Evolutionary conservation across 2,329 filamentous ascomycete genomes (phyloP).

Genomic region (Aspergillus arachidicola): DNA sequence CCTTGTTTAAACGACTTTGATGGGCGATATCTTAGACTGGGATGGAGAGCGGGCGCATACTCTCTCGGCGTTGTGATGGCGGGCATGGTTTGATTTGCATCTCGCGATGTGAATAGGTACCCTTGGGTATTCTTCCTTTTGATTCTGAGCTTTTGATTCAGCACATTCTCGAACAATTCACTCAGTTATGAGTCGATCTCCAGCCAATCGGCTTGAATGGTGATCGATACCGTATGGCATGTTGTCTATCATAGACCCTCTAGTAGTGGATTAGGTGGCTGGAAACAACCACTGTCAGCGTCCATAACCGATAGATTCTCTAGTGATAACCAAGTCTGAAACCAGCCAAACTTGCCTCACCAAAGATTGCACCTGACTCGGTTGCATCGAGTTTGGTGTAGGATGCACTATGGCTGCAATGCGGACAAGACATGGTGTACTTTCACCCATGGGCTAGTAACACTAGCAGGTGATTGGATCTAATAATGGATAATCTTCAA

Average conservation of each 20-base stretch:
- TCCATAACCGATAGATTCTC: neutral
- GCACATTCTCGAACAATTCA: slow-evolving; percentile 1
- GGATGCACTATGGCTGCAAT: neutral
- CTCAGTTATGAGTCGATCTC: slow-evolving; percentile 1
- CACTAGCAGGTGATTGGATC: neutral
- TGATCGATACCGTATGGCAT: neutral
- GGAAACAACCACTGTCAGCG: neutral
- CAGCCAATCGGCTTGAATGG: neutral
- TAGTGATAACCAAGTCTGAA: neutral
- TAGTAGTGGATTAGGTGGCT: neutral
- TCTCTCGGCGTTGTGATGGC: slow-evolving; percentile 28
- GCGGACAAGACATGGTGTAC: neutral
- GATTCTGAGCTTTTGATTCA: slow-evolving; percentile 6
- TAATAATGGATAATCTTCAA: neutral
- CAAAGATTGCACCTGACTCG: neutral
- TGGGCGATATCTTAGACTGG: slow-evolving; percentile 31
- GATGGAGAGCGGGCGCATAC: slow-evolving; percentile 30
- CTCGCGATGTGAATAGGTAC: slow-evolving; percentile 24
- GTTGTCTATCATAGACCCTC: neutral
- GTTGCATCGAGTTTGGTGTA: neutral
- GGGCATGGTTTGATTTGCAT: slow-evolving; percentile 26
- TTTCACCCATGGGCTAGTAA: neutral
- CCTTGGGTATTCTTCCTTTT: slow-evolving; percentile 10
- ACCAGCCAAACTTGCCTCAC: neutral
- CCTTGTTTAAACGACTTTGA: slow-evolving; percentile 27